Percentiles rank a stretch among this genome's conserved stretches.
Evolutionary conservation across 192 early-diverging fungal genomes (phyloP).

Genomic region (Allomyces javanicus): DNA sequence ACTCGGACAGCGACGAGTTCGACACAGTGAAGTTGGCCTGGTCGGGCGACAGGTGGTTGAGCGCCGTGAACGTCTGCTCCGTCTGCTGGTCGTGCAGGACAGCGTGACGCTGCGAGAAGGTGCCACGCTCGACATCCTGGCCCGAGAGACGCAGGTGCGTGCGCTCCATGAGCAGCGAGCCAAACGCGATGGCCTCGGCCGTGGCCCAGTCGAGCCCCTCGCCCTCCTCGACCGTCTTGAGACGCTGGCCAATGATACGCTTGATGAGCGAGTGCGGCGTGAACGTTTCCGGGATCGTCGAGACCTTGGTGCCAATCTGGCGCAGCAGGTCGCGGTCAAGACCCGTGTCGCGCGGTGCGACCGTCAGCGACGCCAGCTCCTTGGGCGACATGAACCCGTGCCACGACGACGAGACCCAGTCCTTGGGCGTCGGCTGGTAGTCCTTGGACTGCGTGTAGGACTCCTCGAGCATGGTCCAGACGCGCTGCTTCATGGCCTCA

Average conservation of each 20-base stretch:
- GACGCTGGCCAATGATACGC: conserved; percentile 64
- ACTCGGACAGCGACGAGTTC: conserved; percentile 95
- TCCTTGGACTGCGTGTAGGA: conserved; percentile 71
- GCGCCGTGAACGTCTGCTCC: conserved; percentile 58
- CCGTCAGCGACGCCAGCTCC: conserved; percentile 50
- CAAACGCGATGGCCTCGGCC: conserved; percentile 84
- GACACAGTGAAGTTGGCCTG: conserved; percentile 74
- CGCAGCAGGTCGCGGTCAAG: conserved; percentile 50
- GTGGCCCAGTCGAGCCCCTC: conserved; percentile 88
- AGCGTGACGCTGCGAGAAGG: conserved; percentile 96
- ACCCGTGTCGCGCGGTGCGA: conserved; percentile 44
- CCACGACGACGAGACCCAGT: conserved; percentile 94
- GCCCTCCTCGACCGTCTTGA: conserved; percentile 57
- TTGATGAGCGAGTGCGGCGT: conserved; percentile 67
- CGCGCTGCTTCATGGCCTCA: conserved; percentile 68
- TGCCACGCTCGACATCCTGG: conserved; percentile 97
- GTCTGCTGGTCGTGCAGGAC: conserved; percentile 87
- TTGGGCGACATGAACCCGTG: conserved; percentile 61
- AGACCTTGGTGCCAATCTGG: conserved; percentile 64
- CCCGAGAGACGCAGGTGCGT: conserved; percentile 79
- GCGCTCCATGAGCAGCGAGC: conserved; percentile 71
- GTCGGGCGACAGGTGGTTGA: conserved; percentile 70
- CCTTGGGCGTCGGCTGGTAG: conserved; percentile 71
- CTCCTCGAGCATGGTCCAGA: conserved; percentile 84
- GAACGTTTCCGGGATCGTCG: conserved; percentile 65